A percentile compares a stretch with the other conserved stretches of the same genome.
These are phyloP conservation scores for Alternaria dauci DNA, from an alignment of 2,329 filamentous ascomycete species.

Conservation along the genomic window DNA sequence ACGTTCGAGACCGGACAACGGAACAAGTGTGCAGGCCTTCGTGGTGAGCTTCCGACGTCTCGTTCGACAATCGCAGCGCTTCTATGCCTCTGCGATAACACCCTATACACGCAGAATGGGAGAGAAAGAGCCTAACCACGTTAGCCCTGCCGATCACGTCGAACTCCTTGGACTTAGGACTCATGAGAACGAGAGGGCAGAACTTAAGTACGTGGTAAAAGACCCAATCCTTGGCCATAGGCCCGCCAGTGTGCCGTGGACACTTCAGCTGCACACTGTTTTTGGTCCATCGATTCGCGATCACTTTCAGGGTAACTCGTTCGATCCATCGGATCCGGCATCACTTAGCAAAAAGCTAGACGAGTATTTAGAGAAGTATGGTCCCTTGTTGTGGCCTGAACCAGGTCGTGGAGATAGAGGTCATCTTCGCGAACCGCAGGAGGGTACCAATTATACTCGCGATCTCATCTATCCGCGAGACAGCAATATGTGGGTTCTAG, in stretches of 20 bases:
- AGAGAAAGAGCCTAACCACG: not conserved
- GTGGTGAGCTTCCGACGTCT: not conserved
- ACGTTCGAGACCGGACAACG: not conserved
- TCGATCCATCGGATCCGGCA: slow-evolving; percentile 15
- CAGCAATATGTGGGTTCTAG: slow-evolving; percentile 7
- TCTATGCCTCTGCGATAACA: not conserved
- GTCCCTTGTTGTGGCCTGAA: slow-evolving; percentile 25
- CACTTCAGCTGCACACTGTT: slow-evolving; percentile 15
- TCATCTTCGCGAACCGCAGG: slow-evolving; percentile 18
- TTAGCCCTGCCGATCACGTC: not conserved
- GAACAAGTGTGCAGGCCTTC: not conserved
- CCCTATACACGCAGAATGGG: not conserved
- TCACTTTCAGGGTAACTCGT: not conserved
- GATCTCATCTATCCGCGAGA: slow-evolving; percentile 27
- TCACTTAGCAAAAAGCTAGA: slow-evolving; percentile 26
- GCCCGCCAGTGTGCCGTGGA: slow-evolving; percentile 7
- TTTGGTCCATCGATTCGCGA: slow-evolving; percentile 19
- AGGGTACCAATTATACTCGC: slow-evolving; percentile 11
- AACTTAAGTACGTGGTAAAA: not conserved
- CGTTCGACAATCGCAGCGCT: not conserved
- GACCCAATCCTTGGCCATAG: not conserved
- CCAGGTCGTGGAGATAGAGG: slow-evolving; percentile 11
- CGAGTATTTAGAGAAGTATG: slow-evolving; percentile 14
- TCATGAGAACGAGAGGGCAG: not conserved
- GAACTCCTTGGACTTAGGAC: not conserved